Conservation (phyloP, 805 yeast species). For the Komagataella phaffii region DNA sequence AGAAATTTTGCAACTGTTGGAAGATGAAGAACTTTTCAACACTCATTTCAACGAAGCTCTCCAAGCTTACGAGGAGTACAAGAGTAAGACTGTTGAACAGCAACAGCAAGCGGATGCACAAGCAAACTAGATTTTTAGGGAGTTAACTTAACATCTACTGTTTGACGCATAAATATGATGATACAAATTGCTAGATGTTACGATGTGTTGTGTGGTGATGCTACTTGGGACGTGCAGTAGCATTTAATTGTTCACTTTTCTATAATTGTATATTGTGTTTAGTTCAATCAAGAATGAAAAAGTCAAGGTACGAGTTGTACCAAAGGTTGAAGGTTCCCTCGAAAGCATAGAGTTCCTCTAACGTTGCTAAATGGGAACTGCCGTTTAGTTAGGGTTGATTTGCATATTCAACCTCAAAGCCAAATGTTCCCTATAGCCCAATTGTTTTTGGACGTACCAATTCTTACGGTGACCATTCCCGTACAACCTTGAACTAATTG, state of each 20-base stretch:
- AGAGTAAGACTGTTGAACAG: slow-evolving; percentile 18
- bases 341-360: no score
- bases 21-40: slow-evolving; percentile 81
- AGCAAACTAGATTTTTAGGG: neutral
- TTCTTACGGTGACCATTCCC: no score
- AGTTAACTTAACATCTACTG: neutral
- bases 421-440: no score
- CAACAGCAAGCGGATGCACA: slow-evolving; percentile 3
- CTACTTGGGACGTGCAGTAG: neutral
- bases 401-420: no score
- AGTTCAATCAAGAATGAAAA: neutral
- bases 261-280: neutral
- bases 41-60: slow-evolving; percentile 90
- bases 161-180: neutral
- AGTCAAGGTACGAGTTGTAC: neutral
- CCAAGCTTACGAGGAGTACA: slow-evolving; percentile 86
- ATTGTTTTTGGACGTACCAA: no score
- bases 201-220: neutral
- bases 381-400: no score
- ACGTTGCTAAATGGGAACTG: no score
- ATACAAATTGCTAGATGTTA: neutral
- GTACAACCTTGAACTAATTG: no score
- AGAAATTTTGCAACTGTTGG: slow-evolving; percentile 79
- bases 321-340: no score
- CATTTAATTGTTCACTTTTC: slow-evolving; percentile 15